These are phyloP conservation scores for Suillus luteus DNA, from an alignment of 768 basidiomycete species.

Conservation along the genomic window DNA sequence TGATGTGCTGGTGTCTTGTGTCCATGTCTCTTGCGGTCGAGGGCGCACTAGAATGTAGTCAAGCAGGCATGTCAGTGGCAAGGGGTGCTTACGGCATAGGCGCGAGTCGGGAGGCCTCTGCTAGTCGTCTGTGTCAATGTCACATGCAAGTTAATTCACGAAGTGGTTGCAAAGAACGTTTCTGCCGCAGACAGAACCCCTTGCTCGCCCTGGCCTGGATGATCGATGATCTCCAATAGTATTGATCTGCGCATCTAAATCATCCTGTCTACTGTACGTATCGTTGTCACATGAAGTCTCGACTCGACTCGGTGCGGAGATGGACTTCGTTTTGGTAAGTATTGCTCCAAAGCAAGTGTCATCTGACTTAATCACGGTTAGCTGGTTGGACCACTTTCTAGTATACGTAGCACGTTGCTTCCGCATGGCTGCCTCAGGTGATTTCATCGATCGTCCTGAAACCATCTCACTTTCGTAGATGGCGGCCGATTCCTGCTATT, in stretches of 20 bases:
- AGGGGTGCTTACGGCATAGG: neutral
- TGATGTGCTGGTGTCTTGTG: neutral
- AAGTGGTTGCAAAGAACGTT: neutral
- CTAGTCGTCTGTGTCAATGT: neutral
- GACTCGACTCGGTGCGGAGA: neutral
- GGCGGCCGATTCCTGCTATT: neutral
- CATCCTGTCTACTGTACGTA: neutral
- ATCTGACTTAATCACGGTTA: neutral
- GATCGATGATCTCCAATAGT: neutral
- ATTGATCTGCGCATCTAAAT: neutral
- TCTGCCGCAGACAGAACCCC: neutral
- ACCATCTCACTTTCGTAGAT: neutral
- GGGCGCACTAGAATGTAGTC: neutral
- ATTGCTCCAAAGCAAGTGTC: neutral
- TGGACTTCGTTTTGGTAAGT: neutral
- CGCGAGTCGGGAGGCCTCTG: neutral
- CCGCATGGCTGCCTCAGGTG: constrained; percentile 2
- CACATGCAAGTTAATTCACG: neutral
- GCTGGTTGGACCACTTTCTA: neutral
- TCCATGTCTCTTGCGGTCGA: neutral
- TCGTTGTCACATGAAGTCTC: neutral
- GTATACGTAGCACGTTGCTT: constrained; percentile 4
- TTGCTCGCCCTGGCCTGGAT: neutral
- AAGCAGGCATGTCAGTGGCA: neutral
- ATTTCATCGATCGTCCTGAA: neutral